These are phyloP conservation scores for Colletotrichum camelliae DNA, from an alignment of 2,329 filamentous ascomycete species.

Conservation along the genomic window DNA sequence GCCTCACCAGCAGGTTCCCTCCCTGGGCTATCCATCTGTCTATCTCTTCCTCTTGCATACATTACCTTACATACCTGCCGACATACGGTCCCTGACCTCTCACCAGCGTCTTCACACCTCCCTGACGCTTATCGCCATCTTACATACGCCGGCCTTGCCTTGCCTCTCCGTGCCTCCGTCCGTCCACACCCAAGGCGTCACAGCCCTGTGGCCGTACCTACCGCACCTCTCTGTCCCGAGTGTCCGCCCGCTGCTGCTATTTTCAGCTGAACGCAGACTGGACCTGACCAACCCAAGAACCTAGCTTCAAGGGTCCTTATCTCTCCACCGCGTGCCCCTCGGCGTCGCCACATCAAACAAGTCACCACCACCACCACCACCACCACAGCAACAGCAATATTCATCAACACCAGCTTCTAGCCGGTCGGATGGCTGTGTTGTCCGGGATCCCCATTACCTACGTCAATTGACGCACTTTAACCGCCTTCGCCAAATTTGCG, in stretches of 20 bases:
- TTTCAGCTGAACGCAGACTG: conserved; percentile 14
- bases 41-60: not conserved
- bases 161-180: not conserved
- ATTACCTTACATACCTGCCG: not conserved
- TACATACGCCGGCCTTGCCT: not conserved
- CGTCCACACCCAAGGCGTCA: not conserved
- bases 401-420: not conserved
- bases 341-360: conserved; percentile 14
- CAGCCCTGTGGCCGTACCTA: conserved; percentile 10
- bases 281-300: not conserved
- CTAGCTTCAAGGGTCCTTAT: conserved; percentile 20
- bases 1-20: not conserved
- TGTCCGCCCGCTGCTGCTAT: conserved; percentile 9
- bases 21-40: not conserved
- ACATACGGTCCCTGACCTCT: not conserved
- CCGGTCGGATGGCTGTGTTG: conserved; percentile 25
- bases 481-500: not conserved
- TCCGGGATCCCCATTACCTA: conserved; percentile 17
- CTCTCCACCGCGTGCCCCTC: conserved; percentile 13
- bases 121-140: not conserved
- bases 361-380: not conserved
- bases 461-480: conserved; percentile 22
- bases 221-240: not conserved
- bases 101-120: not conserved
- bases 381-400: not conserved